Evolutionary conservation across 1,284 basidiomycete genomes (phyloP).

Genomic region (Sutorius eximius): DNA sequence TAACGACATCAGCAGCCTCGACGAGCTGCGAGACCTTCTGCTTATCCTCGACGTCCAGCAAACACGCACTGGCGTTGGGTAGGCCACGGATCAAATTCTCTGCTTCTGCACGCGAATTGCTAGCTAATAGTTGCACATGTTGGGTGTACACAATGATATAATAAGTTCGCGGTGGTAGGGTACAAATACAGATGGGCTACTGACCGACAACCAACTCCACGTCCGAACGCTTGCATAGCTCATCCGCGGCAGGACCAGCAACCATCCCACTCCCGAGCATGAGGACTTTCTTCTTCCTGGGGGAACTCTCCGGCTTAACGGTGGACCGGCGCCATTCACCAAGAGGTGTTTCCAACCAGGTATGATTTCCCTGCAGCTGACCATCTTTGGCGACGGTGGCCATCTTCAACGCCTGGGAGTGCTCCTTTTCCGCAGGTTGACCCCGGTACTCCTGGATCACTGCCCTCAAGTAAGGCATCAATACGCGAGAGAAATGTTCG

Average conservation of each 20-base stretch:
- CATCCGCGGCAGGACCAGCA: constrained; percentile 79
- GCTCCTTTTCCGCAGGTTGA: constrained; percentile 20
- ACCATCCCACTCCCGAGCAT: constrained; percentile 93
- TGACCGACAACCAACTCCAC: constrained; percentile 74
- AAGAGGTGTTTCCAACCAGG: constrained; percentile 60
- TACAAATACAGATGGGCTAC: constrained; percentile 31
- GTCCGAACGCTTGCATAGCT: constrained; percentile 60
- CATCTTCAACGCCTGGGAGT: constrained; percentile 50
- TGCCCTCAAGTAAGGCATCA: constrained; percentile 70
- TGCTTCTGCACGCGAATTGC: constrained; percentile 69
- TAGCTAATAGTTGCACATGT: constrained; percentile 48
- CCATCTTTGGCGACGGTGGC: constrained; percentile 76
- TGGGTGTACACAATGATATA: constrained; percentile 5
- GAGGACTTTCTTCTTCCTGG: constrained; percentile 66
- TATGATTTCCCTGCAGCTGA: constrained; percentile 50
- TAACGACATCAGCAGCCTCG: constrained; percentile 58
- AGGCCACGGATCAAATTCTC: constrained; percentile 53
- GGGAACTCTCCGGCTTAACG: not conserved
- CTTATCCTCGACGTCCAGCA: constrained; percentile 64
- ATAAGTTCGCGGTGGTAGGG: constrained; percentile 15
- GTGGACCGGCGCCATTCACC: constrained; percentile 40
- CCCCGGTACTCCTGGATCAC: constrained; percentile 47
- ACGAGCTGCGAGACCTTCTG: constrained; percentile 56
- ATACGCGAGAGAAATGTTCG: constrained; percentile 64
- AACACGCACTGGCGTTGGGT: constrained; percentile 55